Base-by-base conservation (phyloP, 805 yeast genomes). In the Candida ponderosae region DNA sequence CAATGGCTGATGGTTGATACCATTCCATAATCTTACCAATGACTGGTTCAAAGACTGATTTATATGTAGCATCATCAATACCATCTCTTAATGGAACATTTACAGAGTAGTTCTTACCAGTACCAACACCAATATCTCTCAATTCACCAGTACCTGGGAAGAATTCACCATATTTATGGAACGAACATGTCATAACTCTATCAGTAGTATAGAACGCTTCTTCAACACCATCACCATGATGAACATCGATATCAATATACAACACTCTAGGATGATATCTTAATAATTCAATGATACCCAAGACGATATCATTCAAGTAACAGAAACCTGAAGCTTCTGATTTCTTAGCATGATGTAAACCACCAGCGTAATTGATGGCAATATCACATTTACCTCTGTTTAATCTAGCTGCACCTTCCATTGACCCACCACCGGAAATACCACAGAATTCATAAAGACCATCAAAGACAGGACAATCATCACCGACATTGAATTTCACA, bases 191-290 rank as follows among this genome's bases (percentile, higher is more conserved):
- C 96, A 89, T 88, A 33, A 89, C 97, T 42, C 97, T 67, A 59
- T 89, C 97, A 2, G 96, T 85, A 15, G 93, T 76, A 63, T 90
- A 85, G 54, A 90, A 90, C 1, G 97, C 97, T 60, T 90, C 97
- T 59, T 90, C 96, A 16, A 90, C 97, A 46, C 97, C 97, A 60
- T 90, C 97, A 32, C 97, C 97, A 55, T 90, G 97, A 59, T 90
- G 97, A 13, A 90, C 74, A 59, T 90, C 97, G 39, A 88, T 89
- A 60, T 90, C 97, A 38, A 90, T 84, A 57, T 90, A 90, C 56
- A 90, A 68, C 7, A 90, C 96, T 45, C 97, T 73, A 31, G 96
- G 93, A 60, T 89, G 96, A 45, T 85, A 87, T 37, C 96, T 66
- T 42, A 90, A 66, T 31, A 90, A 68, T 56, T 90, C 87, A 43